Base-by-base conservation (phyloP, 2,329 filamentous ascomycete species). In the Cladophialophora psammophila region DNA sequence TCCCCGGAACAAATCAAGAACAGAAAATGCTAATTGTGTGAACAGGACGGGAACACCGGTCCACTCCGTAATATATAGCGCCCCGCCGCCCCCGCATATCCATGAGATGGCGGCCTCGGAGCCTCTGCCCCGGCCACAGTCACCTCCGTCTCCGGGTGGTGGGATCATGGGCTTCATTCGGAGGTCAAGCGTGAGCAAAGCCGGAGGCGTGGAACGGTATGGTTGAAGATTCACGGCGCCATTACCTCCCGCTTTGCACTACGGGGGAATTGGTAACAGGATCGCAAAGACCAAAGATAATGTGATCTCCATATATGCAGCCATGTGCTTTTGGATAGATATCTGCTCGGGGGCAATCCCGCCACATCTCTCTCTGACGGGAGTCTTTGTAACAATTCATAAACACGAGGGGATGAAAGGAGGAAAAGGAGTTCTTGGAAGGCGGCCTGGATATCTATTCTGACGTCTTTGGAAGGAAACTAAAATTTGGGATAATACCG, bases 181-280 rank as follows among this genome's bases (percentile, higher is more conserved):
- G 7, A 48, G 67, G 32, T 65, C 60, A 18, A 67, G 67, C 58
- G 56, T 63, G 8, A 35, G 34, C 20, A 69, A 69, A 32, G 48
- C 50, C 9, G 45, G 55, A 4, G 66, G 63, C 1, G 67, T 67
- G 20, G 67, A 69, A 52, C 67, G 67, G n/a, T 69, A 69, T 58
- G 61, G 67, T n/a, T 69, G 53, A 67, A 45, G 18, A 10, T 31
- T 2, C 59, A 48, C n/a, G 15, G 32, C 20, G 52, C 5, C 26
- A 18, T 7, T 20, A 54, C 32, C 8, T 53, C 15, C 52, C 32
- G 2, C 18, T 20, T 48, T 26, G 26, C 26, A 10, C 42, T 9
- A 20, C 10, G 6, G 18, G n/a, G 1, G 18, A 8, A 8, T 20
- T 1, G n/a, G n/a, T 12, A 8, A 20, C 20, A 6, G 18, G 9